These are phyloP conservation scores for Cornus suecica DNA, from an alignment of 148 eudicot species.

Conservation along the genomic window DNA sequence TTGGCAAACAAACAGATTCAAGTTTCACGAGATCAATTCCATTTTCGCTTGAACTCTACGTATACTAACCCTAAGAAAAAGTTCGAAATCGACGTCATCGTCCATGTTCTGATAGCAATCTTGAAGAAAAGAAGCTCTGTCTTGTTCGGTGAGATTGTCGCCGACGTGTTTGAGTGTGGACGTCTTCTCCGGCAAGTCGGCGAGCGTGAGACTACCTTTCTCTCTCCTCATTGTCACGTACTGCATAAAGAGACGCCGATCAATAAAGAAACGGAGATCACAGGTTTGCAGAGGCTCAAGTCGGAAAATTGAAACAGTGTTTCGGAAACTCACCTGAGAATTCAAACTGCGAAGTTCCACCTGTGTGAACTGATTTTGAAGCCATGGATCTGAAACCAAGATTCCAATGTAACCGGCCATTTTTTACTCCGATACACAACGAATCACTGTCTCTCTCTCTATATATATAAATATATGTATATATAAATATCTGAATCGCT, in stretches of 20 bases:
- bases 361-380: constrained; percentile 96
- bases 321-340: constrained; percentile 48
- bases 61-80: constrained; percentile 70
- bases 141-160: constrained; percentile 78
- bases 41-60: too few species aligned
- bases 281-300: not conserved
- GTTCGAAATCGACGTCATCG: constrained; percentile 90
- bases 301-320: too few species aligned
- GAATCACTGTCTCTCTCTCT: not conserved
- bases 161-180: constrained; percentile 83
- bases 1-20: too few species aligned
- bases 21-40: too few species aligned
- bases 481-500: too few species aligned
- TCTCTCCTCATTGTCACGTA: constrained; percentile 83
- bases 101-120: constrained; percentile 58
- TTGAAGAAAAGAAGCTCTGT: constrained; percentile 65
- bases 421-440: not conserved
- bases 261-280: not conserved
- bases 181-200: constrained; percentile 83
- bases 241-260: constrained; percentile 38
- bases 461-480: too few species aligned
- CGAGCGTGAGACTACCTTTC: constrained; percentile 70
- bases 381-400: constrained; percentile 96
- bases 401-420: constrained; percentile 89
- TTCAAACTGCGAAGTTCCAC: constrained; percentile 91